A percentile compares a stretch with the other conserved stretches of the same genome.
These are phyloP conservation scores for Globisporangium paroecandrum DNA, from an alignment of 352 stramenopile species.

Conservation along the genomic window DNA sequence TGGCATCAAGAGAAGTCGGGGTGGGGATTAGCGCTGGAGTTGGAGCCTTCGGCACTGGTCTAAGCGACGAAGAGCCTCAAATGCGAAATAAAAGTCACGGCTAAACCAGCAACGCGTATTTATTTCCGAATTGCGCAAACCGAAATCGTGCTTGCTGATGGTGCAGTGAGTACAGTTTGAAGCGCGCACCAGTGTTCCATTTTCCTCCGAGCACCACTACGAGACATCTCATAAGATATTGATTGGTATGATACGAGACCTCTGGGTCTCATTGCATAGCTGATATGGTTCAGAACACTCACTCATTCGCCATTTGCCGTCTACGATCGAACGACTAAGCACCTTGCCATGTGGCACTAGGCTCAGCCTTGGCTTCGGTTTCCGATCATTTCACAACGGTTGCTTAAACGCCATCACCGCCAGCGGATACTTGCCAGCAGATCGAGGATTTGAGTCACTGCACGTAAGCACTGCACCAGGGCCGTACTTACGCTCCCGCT, in stretches of 20 bases:
- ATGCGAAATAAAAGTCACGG: too few species aligned
- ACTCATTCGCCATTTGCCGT: too few species aligned
- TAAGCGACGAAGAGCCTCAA: too few species aligned
- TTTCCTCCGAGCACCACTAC: not conserved
- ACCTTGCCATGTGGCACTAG: not conserved
- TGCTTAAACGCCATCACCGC: slow-evolving; percentile 11
- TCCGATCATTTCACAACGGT: not conserved
- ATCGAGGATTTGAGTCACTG: slow-evolving; percentile 14
- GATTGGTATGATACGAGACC: too few species aligned
- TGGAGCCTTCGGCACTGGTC: too few species aligned
- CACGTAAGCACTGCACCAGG: slow-evolving; percentile 20
- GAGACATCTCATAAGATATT: too few species aligned
- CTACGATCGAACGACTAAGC: not conserved
- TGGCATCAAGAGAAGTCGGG: too few species aligned
- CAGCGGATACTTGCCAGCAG: slow-evolving; percentile 16
- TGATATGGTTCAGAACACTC: too few species aligned
- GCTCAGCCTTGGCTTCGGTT: not conserved
- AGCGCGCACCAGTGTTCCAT: not conserved
- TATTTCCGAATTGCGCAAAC: not conserved
- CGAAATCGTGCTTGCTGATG: not conserved
- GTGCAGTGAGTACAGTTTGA: not conserved
- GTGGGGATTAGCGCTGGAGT: too few species aligned
- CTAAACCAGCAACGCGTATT: not conserved
- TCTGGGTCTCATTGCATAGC: too few species aligned
- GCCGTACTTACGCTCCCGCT: slow-evolving; percentile 7